Conservation (phyloP, 768 basidiomycete genomes). For the Mycena venus region DNA sequence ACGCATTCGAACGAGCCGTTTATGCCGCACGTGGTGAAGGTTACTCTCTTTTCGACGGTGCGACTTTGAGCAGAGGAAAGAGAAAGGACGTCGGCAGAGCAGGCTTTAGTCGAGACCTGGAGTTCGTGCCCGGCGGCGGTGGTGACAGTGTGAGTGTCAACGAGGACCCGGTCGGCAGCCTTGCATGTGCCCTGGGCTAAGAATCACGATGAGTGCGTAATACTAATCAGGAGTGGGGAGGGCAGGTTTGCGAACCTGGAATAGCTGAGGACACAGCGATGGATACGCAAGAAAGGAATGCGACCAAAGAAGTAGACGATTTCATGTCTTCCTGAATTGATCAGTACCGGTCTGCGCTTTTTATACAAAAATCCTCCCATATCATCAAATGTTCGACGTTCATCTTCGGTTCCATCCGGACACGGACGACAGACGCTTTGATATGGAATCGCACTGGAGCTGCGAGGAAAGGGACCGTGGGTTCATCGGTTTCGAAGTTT, state of each 20-base stretch:
- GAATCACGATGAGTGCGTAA: background rate
- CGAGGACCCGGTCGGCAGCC: conserved; percentile 1
- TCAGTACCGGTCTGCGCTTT: background rate
- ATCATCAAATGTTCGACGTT: background rate
- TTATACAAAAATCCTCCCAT: conserved; percentile 5
- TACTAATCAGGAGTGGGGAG: background rate
- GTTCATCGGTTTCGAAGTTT: background rate
- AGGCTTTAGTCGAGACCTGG: conserved; percentile 22
- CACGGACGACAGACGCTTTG: background rate
- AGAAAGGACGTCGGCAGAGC: conserved; percentile 1
- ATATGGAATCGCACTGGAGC: background rate
- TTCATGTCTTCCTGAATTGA: conserved; percentile 7
- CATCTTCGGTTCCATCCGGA: background rate
- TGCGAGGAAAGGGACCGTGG: background rate
- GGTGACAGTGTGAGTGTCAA: conserved; percentile 9
- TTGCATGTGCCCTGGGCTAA: conserved; percentile 3
- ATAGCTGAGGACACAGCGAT: background rate
- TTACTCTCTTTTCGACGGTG: background rate
- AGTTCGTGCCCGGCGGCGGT: background rate
- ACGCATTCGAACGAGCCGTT: background rate
- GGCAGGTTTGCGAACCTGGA: background rate
- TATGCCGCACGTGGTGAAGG: background rate
- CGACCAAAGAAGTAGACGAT: background rate
- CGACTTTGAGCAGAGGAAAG: background rate
- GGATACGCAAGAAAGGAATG: background rate